Conservation (phyloP, 73 alveolate genomes). For the Paramecium caudatum region DNA sequence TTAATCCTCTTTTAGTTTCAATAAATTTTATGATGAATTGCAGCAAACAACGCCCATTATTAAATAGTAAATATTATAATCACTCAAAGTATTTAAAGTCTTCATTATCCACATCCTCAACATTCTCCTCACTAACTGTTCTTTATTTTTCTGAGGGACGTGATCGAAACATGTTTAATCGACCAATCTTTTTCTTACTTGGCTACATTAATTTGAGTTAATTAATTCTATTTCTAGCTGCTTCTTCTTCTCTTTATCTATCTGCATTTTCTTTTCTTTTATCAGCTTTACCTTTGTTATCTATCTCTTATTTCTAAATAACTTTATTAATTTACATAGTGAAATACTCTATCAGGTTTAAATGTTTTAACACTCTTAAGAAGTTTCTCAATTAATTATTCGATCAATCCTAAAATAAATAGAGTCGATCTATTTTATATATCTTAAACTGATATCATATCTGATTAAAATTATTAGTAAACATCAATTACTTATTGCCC, state of each 20-base stretch:
- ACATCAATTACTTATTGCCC: conserved; percentile 19
- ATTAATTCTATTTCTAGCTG: conserved; percentile 20
- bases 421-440: neutral
- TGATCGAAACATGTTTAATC: conserved; percentile 34
- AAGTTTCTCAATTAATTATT: conserved; percentile 5
- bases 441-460: conserved; percentile 22
- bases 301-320: conserved; percentile 19
- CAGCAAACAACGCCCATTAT: too few species aligned
- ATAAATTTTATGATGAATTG: too few species aligned
- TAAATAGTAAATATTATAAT: too few species aligned
- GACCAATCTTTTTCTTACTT: conserved; percentile 21
- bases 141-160: neutral
- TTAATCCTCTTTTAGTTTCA: too few species aligned
- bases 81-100: conserved; percentile 39
- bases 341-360: conserved; percentile 47
- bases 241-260: conserved; percentile 17
- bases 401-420: conserved; percentile 18
- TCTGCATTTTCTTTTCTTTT: conserved; percentile 48
- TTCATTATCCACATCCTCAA: conserved; percentile 30
- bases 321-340: neutral
- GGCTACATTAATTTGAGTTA: conserved; percentile 31
- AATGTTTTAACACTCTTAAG: neutral
- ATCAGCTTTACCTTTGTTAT: conserved; percentile 37
- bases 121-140: neutral
- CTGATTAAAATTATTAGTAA: neutral